These are phyloP conservation scores for Citrus mangshanensis DNA, from an alignment of 345 rosid genomes.

Conservation along the genomic window DNA sequence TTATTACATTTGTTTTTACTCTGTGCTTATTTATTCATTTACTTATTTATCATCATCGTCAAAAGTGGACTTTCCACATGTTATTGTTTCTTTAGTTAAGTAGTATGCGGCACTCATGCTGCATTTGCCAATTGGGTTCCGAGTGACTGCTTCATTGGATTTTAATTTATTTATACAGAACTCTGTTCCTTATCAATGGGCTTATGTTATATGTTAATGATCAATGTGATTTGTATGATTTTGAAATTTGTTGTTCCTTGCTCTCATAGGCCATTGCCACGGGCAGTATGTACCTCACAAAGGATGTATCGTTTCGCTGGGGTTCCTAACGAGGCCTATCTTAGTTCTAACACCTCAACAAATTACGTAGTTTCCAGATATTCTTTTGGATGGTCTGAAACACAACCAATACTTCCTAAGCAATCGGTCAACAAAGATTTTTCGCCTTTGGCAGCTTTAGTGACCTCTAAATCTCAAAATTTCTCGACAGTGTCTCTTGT, in stretches of 20 bases:
- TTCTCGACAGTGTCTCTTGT: slow-evolving; percentile 33
- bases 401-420: slow-evolving; percentile 20
- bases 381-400: slow-evolving; percentile 31
- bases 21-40: not conserved
- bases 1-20: not conserved
- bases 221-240: not conserved
- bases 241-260: not conserved
- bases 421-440: slow-evolving; percentile 25
- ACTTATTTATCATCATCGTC: not conserved
- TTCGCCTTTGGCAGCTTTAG: slow-evolving; percentile 52
- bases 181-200: not conserved
- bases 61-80: not conserved
- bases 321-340: slow-evolving; percentile 31
- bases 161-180: not conserved
- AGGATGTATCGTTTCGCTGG: slow-evolving; percentile 36
- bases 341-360: slow-evolving; percentile 21
- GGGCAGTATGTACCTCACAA: slow-evolving; percentile 32
- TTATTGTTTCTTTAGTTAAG: not conserved
- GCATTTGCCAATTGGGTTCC: not conserved
- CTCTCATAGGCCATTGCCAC: slow-evolving; percentile 41
- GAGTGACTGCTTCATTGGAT: not conserved
- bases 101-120: not conserved
- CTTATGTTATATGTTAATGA: not conserved
- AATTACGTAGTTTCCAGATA: slow-evolving; percentile 21
- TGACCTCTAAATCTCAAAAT: slow-evolving; percentile 47